Evolutionary conservation across 2,329 filamentous ascomycete species (phyloP).

Genomic region (Apiospora aurea): DNA sequence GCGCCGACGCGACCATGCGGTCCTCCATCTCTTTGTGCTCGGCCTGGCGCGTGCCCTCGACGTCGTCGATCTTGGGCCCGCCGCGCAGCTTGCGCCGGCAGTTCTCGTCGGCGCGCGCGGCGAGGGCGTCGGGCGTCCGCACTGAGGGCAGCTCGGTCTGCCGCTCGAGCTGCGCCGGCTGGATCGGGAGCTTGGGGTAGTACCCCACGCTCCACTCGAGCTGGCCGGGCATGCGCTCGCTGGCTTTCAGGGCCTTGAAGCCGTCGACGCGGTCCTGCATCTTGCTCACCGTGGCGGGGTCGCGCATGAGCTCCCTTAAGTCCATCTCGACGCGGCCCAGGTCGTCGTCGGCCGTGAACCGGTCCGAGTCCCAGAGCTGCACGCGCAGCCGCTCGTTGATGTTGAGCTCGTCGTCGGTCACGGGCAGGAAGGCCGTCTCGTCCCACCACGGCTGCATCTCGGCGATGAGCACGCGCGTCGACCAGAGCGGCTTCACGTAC

Average conservation of each 20-base stretch:
- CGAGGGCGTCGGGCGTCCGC: neutral
- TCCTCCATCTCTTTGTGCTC: constrained; percentile 23
- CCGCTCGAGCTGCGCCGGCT: neutral
- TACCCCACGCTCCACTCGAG: constrained; percentile 24
- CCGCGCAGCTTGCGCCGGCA: constrained; percentile 23
- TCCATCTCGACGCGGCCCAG: constrained; percentile 24
- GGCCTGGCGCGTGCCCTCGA: constrained; percentile 5
- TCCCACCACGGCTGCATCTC: constrained; percentile 24
- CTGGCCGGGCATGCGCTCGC: constrained; percentile 19
- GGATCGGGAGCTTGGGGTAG: constrained; percentile 23
- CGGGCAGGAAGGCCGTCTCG: constrained; percentile 19
- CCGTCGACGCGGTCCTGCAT: constrained; percentile 24
- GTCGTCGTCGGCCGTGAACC: constrained; percentile 24
- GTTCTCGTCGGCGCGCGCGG: constrained; percentile 20
- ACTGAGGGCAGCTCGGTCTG: constrained; percentile 20
- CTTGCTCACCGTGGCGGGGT: constrained; percentile 19
- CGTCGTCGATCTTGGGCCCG: constrained; percentile 20
- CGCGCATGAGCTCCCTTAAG: neutral
- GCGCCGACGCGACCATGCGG: constrained; percentile 23
- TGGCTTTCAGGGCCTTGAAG: constrained; percentile 19
- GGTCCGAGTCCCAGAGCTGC: constrained; percentile 24
- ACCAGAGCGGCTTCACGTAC: constrained; percentile 24
- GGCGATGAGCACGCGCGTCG: constrained; percentile 16
- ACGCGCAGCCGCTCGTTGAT: constrained; percentile 24
- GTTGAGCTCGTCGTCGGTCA: constrained; percentile 23